Evolutionary conservation across 2,329 filamentous ascomycete species (phyloP).

Genomic region (Xylariaceae sp.): DNA sequence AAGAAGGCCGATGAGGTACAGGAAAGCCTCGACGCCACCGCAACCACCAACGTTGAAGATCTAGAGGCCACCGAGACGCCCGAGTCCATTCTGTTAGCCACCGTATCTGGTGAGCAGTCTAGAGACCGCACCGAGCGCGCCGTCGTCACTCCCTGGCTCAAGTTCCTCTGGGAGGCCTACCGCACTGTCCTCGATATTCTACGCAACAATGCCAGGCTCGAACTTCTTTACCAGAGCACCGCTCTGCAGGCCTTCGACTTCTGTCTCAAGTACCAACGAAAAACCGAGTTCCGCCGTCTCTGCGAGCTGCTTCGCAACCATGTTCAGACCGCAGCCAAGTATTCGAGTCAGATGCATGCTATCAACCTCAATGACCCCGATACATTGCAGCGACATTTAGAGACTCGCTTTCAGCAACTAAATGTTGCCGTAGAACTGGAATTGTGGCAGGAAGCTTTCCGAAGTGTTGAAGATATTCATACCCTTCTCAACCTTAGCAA

Average conservation of each 20-base stretch:
- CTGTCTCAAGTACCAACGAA: constrained; percentile 96
- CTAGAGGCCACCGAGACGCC: constrained; percentile 97
- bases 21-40: constrained; percentile 78
- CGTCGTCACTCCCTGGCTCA: constrained; percentile 98
- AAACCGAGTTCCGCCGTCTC: constrained; percentile 98
- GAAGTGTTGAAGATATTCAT: constrained; percentile 98
- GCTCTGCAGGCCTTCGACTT: constrained; percentile 99
- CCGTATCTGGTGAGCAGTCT: constrained; percentile 96
- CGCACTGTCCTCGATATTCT: constrained; percentile 97
- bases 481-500: constrained; percentile 97
- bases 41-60: constrained; percentile 84
- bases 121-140: constrained; percentile 96
- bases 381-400: constrained; percentile 94
- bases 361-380: constrained; percentile 99
- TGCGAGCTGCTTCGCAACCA: constrained; percentile 98
- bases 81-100: constrained; percentile 96
- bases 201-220: constrained; percentile 97
- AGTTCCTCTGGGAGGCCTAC: constrained; percentile 99
- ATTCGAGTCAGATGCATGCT: constrained; percentile 98
- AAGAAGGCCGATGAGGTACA: constrained; percentile 95
- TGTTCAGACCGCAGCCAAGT: constrained; percentile 98
- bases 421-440: constrained; percentile 98
- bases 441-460: constrained; percentile 99
- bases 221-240: constrained; percentile 98
- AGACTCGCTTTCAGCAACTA: constrained; percentile 97